A percentile compares a stretch with the other conserved stretches of the same genome.
Evolutionary conservation across 2,329 filamentous ascomycete genomes (phyloP).

Genomic region (Aspergillus sergii): DNA sequence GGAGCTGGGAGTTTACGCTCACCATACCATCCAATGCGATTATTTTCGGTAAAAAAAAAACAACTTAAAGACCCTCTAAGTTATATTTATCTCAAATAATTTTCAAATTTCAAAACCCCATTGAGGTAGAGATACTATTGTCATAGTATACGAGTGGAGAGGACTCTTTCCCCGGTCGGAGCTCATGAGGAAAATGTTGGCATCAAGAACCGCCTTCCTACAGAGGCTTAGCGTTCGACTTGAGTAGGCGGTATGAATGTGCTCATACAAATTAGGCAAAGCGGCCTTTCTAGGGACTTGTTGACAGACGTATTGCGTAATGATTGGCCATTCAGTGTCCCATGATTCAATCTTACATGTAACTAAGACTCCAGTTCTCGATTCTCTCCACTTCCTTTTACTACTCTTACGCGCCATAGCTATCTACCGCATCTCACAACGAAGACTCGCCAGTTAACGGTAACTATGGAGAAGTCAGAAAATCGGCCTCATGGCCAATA

Average conservation of each 20-base stretch:
- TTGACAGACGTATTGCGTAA: neutral
- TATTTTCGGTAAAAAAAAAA: neutral
- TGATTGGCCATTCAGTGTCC: neutral
- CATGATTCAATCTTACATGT: neutral
- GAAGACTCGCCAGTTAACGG: neutral
- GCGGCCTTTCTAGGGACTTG: neutral
- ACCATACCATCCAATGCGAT: neutral
- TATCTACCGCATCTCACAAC: slow-evolving; percentile 3
- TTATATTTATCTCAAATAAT: no score
- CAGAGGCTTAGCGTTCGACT: neutral
- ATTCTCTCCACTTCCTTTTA: neutral
- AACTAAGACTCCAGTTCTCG: neutral
- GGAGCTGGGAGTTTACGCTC: neutral
- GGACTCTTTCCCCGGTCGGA: neutral
- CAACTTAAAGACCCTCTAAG: neutral
- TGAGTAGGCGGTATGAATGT: neutral
- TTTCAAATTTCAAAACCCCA: neutral
- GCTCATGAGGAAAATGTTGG: neutral
- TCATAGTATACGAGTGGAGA: neutral
- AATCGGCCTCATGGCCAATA: neutral
- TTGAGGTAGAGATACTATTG: neutral
- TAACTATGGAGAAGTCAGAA: slow-evolving; percentile 18
- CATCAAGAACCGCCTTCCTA: neutral
- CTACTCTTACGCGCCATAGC: neutral
- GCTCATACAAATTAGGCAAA: neutral